Percentiles rank a stretch among this genome's conserved stretches.
Conservation (phyloP, 768 basidiomycete genomes). For the Tulasnella sp. region DNA sequence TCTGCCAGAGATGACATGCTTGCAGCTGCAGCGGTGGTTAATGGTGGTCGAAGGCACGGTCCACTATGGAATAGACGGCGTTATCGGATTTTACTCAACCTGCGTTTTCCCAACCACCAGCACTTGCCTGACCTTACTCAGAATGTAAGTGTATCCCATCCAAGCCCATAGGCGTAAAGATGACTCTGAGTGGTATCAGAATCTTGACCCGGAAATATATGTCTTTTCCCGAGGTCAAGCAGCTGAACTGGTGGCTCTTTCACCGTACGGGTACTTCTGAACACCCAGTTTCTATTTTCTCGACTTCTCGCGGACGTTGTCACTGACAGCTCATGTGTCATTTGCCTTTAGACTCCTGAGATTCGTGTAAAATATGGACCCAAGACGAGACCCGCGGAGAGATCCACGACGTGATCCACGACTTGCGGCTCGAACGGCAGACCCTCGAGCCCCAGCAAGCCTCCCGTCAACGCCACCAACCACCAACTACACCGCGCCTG, state of each 20-base stretch:
- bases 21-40: slow-evolving; percentile 12
- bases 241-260: slow-evolving; percentile 71
- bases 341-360: neutral
- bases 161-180: slow-evolving; percentile 40
- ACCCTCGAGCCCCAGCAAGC: slow-evolving; percentile 50
- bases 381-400: slow-evolving; percentile 69
- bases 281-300: slow-evolving; percentile 29
- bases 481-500: slow-evolving; percentile 31
- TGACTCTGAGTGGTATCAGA: slow-evolving; percentile 92
- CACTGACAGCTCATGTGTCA: neutral
- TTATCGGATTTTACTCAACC: neutral
- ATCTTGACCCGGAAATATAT: slow-evolving; percentile 53
- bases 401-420: slow-evolving; percentile 62
- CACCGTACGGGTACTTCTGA: slow-evolving; percentile 96
- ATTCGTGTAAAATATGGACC: slow-evolving; percentile 30
- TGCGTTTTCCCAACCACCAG: neutral
- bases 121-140: neutral
- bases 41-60: slow-evolving; percentile 14
- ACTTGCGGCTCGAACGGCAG: slow-evolving; percentile 63
- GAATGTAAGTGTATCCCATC: neutral
- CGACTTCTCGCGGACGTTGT: neutral
- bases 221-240: slow-evolving; percentile 53
- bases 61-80: slow-evolving; percentile 14
- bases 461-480: slow-evolving; percentile 43
- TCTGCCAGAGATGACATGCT: slow-evolving; percentile 62